Base-by-base conservation (phyloP, 2,329 filamentous ascomycete genomes). In the Fusarium avenaceum region DNA sequence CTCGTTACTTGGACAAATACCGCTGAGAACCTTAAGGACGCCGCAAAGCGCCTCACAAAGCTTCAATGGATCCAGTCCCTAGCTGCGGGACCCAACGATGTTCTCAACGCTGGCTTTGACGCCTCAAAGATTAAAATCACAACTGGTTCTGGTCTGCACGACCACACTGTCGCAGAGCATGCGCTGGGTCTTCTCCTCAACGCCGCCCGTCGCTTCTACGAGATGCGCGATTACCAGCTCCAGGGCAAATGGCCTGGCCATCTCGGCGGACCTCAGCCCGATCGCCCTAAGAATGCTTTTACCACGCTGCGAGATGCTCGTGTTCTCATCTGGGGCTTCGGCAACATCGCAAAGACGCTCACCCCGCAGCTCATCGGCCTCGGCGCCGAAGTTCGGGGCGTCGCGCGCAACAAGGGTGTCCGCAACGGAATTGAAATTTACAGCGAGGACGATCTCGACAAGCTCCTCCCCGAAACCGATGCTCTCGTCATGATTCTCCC, bases 401-500 rank as follows among this genome's bases (percentile, higher is more conserved):
- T 91, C 2, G 89, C 89, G 14, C 81, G 88, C 14, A 75, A 73
- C 10, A 72, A 82, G 1, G 88, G 89, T 10, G 85, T 90, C 15
- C 81, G 89, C 46, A 77, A 85, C 58, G 88, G 88, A 17, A 79
- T 86, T 43, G 81, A 89, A 80, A 84, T 90, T 55, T 85, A 82
- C 75, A 75, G 71, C 51, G 87, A 90, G 75, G 84, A 87, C 56
- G 79, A 77, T 44, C 80, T 90, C 43, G 63, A 82, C 6, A 78
- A 85, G 65, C 76, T 89, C 32, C 80, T 90, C 35, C 79, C 83
- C 32, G 72, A 83, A 74, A 89, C 87, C 0, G 88, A 90, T 71
- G 88, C 87, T 0, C 80, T 90, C n/a, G 87, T 90, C 70, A 89
- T 90, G 88, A 90, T 90, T 65, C 80, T 90, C 9, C 87, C 87